Evolutionary conservation across 129 eudicot genomes (phyloP), one percentile per base, ranked within the genome.

Genomic region (Artemisia tridentata): DNA sequence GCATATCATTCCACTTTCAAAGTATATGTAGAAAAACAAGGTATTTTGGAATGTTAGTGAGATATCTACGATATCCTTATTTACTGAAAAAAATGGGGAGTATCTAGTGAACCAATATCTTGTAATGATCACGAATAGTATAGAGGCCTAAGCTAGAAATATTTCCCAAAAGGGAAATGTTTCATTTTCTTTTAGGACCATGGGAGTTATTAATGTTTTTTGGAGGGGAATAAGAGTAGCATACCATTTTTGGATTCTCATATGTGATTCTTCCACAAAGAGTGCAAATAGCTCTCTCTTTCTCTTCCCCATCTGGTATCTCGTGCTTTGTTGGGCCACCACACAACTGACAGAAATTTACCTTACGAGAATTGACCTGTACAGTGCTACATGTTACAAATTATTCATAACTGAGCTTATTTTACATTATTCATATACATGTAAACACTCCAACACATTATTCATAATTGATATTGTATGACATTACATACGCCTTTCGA

Each of bases 211-310:
- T 51, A 51, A 51, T 57, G 23, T 4, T 59, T 12, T 59, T 20
- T 13, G 15, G 46, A 53, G 12, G 38, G 52, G 53, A 12, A 55
- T 50, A 68, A 38, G 21, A 11, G 19, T 64, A 60, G 51, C 78
- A 63, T 59, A 90, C 98, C 95, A 89, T 93, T 85, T 92, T 93
- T 25, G 98, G 98, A 80, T 93, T 93, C 81, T 89, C 95, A 53
- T 93, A 89, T 16, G 92, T 65, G 65, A 93, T 84, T 81, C 66
- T 89, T 66, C 88, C 92, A 82, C 98, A 93, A 14, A 76, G 86
- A 25, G 96, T 85, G 88, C 98, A 93, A 57, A 93, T 82, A 45
- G 96, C 95, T 80, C 98, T 78, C 60, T 71, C 74, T 84, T 85
- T 89, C 80, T 89, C 96, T 73, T 93, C 98, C 63, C 96, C 98